These are phyloP conservation scores for Penicillium canariense DNA, from an alignment of 495 filamentous ascomycete species.

Conservation along the genomic window DNA sequence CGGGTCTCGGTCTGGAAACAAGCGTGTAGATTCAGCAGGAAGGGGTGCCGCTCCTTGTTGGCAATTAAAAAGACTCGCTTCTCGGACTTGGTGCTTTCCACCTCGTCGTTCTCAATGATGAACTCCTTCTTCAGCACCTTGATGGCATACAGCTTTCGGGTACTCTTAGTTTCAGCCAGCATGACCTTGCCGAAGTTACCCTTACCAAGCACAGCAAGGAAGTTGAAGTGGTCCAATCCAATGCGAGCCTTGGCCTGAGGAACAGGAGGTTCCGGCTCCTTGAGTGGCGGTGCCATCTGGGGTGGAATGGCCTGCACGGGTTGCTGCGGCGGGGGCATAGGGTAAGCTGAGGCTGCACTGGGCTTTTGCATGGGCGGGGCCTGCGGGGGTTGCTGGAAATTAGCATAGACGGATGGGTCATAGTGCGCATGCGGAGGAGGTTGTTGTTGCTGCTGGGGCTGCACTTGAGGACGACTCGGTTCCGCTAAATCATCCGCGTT, in stretches of 20 bases:
- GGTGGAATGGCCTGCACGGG: constrained; percentile 34
- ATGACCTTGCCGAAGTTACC: constrained; percentile 99
- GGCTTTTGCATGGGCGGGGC: constrained; percentile 30
- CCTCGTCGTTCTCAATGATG: constrained; percentile 99
- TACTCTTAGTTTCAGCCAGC: constrained; percentile 93
- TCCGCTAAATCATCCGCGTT: constrained; percentile 22
- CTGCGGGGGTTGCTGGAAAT: constrained; percentile 49
- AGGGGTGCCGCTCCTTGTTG: constrained; percentile 96
- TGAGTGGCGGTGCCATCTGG: constrained; percentile 35
- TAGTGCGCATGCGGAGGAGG: constrained; percentile 54
- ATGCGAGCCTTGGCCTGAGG: constrained; percentile 73
- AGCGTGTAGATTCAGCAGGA: constrained; percentile 91
- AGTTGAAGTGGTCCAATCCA: constrained; percentile 98
- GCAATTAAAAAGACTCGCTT: constrained; percentile 96
- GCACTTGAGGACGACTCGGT: constrained; percentile 46
- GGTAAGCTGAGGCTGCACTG: constrained; percentile 14
- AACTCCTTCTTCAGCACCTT: constrained; percentile 99
- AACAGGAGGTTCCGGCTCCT: constrained; percentile 55
- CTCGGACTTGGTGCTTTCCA: constrained; percentile 97
- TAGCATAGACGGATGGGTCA: constrained; percentile 69
- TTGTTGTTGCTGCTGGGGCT: constrained; percentile 18
- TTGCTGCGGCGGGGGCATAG: constrained; percentile 32
- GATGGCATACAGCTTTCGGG: constrained; percentile 92
- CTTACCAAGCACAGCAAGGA: constrained; percentile 96
- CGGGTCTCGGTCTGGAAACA: constrained; percentile 99